A percentile compares a stretch with the other conserved stretches of the same genome.
Conservation (phyloP, 1,284 basidiomycete species). For the Ustilago cynodontis region DNA sequence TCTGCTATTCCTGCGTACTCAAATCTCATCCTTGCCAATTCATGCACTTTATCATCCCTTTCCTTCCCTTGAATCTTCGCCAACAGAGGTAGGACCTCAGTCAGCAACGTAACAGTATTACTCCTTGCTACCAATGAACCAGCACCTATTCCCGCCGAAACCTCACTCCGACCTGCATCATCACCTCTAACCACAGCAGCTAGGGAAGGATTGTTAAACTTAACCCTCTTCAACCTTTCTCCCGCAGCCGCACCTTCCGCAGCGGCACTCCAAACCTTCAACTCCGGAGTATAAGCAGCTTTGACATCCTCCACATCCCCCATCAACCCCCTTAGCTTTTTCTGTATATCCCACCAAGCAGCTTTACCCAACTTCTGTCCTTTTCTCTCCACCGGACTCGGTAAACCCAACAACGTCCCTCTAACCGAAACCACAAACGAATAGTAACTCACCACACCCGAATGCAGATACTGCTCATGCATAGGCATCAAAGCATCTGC, state of each 20-base stretch:
- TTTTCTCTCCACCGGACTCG: constrained; percentile 81
- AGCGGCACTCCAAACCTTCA: background rate
- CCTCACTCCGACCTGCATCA: background rate
- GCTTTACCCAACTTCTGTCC: constrained; percentile 79
- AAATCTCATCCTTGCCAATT: constrained; percentile 37
- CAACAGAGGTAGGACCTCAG: constrained; percentile 44
- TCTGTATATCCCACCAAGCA: constrained; percentile 72
- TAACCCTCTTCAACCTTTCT: constrained; percentile 18
- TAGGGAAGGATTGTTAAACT: constrained; percentile 13
- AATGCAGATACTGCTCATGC: constrained; percentile 76
- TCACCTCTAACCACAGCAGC: background rate
- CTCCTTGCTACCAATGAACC: constrained; percentile 11
- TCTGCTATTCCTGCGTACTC: constrained; percentile 44
- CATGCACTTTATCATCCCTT: constrained; percentile 8
- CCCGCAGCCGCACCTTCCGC: too few species aligned
- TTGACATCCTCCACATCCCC: constrained; percentile 67
- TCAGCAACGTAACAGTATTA: constrained; percentile 26
- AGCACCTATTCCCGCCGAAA: background rate
- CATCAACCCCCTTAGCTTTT: constrained; percentile 67
- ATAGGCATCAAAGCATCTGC: constrained; percentile 77
- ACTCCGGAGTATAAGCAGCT: background rate
- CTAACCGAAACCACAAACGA: constrained; percentile 84
- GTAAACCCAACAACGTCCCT: constrained; percentile 84
- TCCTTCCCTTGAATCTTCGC: constrained; percentile 32
- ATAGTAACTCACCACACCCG: constrained; percentile 79